Percentiles rank a stretch among this genome's conserved stretches.
Evolutionary conservation across 306 rosid genomes (phyloP).

Genomic region (Quercus rubra): DNA sequence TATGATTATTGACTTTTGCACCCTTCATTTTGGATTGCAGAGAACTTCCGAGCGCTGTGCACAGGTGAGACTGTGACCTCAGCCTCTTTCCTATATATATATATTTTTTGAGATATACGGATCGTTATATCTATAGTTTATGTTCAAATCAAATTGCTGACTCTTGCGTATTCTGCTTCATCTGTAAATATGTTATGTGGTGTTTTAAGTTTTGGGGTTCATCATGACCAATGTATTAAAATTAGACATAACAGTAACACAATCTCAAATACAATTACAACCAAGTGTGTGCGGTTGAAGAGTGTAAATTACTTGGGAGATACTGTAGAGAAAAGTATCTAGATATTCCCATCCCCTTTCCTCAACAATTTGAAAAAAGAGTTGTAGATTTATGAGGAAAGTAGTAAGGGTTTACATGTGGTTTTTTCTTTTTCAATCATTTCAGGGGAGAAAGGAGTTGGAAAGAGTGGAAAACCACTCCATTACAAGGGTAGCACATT

Average conservation of each 20-base stretch:
- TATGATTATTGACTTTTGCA: not conserved
- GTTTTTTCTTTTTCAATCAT: not conserved
- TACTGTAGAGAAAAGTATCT: not conserved
- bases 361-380: not conserved
- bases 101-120: not conserved
- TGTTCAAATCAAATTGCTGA: not conserved
- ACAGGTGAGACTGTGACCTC: constrained; percentile 56
- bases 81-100: not conserved
- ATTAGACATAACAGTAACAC: not conserved
- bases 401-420: not conserved
- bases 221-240: not conserved
- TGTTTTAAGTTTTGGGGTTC: not conserved
- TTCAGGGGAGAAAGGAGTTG: constrained; percentile 89
- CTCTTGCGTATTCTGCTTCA: not conserved
- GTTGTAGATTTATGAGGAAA: not conserved
- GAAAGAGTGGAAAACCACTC: constrained; percentile 82
- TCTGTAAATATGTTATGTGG: not conserved
- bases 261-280: not conserved
- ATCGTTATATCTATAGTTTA: not conserved
- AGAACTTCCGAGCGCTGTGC: constrained; percentile 94
- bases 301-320: not conserved
- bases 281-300: not conserved
- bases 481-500: constrained; percentile 82
- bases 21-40: constrained; percentile 45
- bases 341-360: not conserved